Evolutionary conservation across 2,329 filamentous ascomycete species (phyloP).

Genomic region (Cladophialophora exuberans): DNA sequence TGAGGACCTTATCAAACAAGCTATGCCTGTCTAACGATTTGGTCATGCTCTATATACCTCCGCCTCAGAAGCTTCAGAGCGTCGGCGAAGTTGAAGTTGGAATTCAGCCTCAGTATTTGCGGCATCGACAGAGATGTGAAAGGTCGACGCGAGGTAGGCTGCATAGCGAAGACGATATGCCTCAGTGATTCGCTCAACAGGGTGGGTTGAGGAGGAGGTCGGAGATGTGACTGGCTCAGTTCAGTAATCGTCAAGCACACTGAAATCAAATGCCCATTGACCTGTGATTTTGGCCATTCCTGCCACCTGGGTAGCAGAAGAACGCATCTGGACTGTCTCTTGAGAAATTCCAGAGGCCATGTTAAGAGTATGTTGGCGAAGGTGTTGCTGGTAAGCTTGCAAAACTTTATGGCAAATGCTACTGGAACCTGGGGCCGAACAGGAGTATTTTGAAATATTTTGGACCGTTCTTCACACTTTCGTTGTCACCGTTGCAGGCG

Average conservation of each 20-base stretch:
- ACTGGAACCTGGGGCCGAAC: too few relatives aligned
- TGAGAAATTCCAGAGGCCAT: not conserved
- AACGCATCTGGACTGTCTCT: not conserved
- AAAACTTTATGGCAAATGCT: too few relatives aligned
- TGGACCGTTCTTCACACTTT: not conserved
- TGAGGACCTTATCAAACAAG: too few relatives aligned
- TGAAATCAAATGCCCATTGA: not conserved
- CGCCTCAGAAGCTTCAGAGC: constrained; percentile 6
- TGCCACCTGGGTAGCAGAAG: not conserved
- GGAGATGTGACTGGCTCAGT: constrained; percentile 1
- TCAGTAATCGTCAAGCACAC: not conserved
- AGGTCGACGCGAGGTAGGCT: constrained; percentile 21
- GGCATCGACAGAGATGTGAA: constrained; percentile 18
- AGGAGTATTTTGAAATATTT: too few relatives aligned
- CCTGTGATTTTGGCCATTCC: constrained; percentile 10
- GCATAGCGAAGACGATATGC: constrained; percentile 18
- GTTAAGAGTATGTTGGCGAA: not conserved
- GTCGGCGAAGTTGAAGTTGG: constrained; percentile 9
- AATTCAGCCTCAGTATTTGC: constrained; percentile 11
- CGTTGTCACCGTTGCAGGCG: not conserved
- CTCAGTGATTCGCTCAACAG: constrained; percentile 9
- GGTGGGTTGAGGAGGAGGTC: not conserved
- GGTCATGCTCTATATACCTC: constrained; percentile 5
- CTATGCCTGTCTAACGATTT: too few relatives aligned
- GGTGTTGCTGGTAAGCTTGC: too few relatives aligned